phyloP scores from a whole-genome alignment of 805 yeast genomes.

The Saturnispora silvae region DNA sequence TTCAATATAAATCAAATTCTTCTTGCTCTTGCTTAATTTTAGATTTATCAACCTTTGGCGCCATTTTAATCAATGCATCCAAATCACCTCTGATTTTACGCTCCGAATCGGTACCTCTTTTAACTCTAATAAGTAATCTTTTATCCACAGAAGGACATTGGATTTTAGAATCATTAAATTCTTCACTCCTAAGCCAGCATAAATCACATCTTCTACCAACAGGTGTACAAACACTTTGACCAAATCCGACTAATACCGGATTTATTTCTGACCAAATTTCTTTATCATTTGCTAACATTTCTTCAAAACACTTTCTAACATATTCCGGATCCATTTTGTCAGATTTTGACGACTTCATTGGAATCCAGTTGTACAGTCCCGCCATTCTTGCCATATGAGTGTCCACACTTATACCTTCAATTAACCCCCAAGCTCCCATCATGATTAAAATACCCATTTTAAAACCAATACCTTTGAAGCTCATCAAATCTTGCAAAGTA shows the following conservation, averaged over 20 bases:
- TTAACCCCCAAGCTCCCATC: constrained; percentile 73
- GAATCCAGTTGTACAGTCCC: constrained; percentile 73
- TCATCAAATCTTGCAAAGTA: constrained; percentile 50
- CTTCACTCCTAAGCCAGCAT: constrained; percentile 42
- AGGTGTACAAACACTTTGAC: constrained; percentile 78
- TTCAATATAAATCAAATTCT: too few species aligned
- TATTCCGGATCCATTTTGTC: constrained; percentile 56
- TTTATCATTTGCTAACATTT: constrained; percentile 51
- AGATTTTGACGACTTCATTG: constrained; percentile 14
- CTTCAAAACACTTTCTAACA: constrained; percentile 56
- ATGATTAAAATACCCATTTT: constrained; percentile 82
- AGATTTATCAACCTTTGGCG: constrained; percentile 11
- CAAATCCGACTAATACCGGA: constrained; percentile 85
- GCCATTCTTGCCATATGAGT: constrained; percentile 79
- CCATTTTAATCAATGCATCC: constrained; percentile 21
- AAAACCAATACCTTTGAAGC: constrained; percentile 90
- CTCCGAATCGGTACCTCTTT: constrained; percentile 16
- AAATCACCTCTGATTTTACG: constrained; percentile 34
- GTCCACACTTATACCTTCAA: constrained; percentile 86
- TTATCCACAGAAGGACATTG: constrained; percentile 48
- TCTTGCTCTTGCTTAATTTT: too few species aligned
- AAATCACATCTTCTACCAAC: constrained; percentile 60
- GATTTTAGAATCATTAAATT: constrained; percentile 7
- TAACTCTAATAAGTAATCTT: constrained; percentile 28
- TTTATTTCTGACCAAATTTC: constrained; percentile 77